A percentile compares a stretch with the other conserved stretches of the same genome.
phyloP scores from a whole-genome alignment of 2,329 filamentous ascomycete genomes.

The Trichoderma hamatum region DNA sequence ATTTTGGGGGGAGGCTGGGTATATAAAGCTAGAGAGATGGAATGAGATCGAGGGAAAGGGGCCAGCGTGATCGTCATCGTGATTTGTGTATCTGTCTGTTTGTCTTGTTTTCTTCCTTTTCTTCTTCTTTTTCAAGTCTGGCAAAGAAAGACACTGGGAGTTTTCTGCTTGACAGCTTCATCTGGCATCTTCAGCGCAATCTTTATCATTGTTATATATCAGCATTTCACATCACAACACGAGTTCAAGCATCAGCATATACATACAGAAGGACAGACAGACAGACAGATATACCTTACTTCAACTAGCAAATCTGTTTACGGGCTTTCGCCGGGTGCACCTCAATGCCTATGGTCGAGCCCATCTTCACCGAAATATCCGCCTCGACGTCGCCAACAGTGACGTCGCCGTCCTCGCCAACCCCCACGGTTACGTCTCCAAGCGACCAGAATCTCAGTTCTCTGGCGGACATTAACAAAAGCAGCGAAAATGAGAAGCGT shows the following conservation, averaged over 20 bases:
- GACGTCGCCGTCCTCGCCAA: slow-evolving; percentile 6
- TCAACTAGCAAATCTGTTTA: background rate
- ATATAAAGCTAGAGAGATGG: slow-evolving; percentile 11
- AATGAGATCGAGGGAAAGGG: background rate
- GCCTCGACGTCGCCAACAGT: background rate
- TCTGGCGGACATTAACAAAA: background rate
- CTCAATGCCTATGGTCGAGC: slow-evolving; percentile 19
- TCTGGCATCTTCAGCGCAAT: background rate
- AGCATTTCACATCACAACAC: background rate
- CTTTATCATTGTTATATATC: background rate
- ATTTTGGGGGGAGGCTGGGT: slow-evolving; percentile 3
- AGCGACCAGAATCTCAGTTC: background rate
- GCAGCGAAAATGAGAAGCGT: background rate
- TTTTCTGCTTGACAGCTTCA: background rate
- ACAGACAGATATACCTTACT: background rate
- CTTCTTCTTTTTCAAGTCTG: background rate
- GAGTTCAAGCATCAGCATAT: background rate
- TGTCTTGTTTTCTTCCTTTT: background rate
- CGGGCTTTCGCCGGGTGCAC: background rate
- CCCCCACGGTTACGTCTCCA: background rate
- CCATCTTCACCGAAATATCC: background rate
- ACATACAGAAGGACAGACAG: background rate
- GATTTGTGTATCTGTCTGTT: background rate
- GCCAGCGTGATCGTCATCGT: background rate
- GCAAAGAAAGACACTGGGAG: background rate